Conservation (phyloP, 257 asterid species). For the Solanum paucissectum region DNA sequence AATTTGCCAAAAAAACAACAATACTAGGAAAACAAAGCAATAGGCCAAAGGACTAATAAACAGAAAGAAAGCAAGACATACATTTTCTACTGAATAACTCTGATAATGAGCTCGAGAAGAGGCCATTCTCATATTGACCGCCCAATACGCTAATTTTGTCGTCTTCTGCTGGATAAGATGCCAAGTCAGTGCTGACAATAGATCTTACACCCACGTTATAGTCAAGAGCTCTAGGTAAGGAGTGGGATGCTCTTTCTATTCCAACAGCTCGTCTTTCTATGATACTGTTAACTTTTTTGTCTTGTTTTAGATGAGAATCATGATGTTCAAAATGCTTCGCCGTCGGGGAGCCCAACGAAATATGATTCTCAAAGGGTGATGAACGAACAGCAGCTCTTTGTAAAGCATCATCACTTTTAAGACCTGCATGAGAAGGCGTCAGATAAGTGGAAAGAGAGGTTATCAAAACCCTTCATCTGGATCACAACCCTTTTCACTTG, state of each 20-base stretch:
- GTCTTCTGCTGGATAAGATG: conserved; percentile 49
- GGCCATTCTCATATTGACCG: conserved; percentile 69
- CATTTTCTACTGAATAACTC: conserved; percentile 72
- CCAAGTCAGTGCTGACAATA: conserved; percentile 32
- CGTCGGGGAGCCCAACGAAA: conserved; percentile 41
- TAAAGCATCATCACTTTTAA: conserved; percentile 39
- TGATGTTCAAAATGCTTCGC: conserved; percentile 47
- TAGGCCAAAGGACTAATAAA: neutral
- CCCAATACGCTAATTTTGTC: conserved; percentile 50
- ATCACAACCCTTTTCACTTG: neutral
- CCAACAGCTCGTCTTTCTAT: conserved; percentile 48
- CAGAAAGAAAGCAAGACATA: conserved; percentile 24
- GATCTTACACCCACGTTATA: conserved; percentile 45
- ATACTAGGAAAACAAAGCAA: neutral
- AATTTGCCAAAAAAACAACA: neutral
- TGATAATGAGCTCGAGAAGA: conserved; percentile 90
- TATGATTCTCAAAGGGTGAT: conserved; percentile 46
- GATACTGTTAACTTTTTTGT: conserved; percentile 33
- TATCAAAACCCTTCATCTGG: neutral
- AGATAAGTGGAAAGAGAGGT: neutral
- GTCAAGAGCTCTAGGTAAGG: conserved; percentile 66
- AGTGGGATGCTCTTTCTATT: conserved; percentile 46
- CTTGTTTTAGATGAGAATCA: conserved; percentile 45
- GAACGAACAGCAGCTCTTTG: conserved; percentile 37
- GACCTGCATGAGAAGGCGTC: conserved; percentile 33